Base-by-base conservation (phyloP, 2,329 filamentous ascomycete species). In the Amauroascus verrucosus region DNA sequence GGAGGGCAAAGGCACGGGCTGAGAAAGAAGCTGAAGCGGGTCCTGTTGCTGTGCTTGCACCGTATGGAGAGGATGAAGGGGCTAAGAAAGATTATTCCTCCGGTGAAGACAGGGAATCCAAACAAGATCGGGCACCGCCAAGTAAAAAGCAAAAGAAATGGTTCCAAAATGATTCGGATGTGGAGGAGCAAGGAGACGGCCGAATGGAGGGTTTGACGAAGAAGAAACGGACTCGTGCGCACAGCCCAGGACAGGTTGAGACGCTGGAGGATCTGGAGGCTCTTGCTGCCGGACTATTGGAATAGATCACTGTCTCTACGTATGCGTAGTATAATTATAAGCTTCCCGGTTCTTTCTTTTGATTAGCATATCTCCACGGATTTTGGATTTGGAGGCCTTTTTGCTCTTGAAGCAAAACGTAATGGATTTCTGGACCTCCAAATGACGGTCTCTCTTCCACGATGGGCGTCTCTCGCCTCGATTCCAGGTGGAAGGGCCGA, bases 231-330 rank as follows among this genome's bases (percentile, higher is more conserved):
- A 24, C 44, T 26, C 50, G 35, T n/a, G 46, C 56, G 16, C 57
- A 56, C 18, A 60, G 61, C 51, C 61, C 67, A n/a, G 59, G 57
- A 13, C 63, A 64, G 51, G 67, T 72, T 59, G 63, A 72, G 55
- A 74, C 72, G n/a, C 53, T 75, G 61, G 71, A 71, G 55, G 72
- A 75, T 64, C 58, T 75, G 63, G 72, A 75, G 59, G 68, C 71
- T 50, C 56, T 75, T 63, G 72, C 72, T 50, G 70, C 67, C 55
- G 72, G 71, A 9, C 59, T 75, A 52, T 61, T 75, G 60, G 65
- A 62, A 30, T 70, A 54, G 63, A 49, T n/a, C 14, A 3, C 14
- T 6, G 8, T 16, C 8, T 16, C 35, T 38, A 35, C 33, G 13
- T 9, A 35, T 38, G 14, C 8, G 9, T 26, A 16, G 6, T 30